A percentile compares a stretch with the other conserved stretches of the same genome.
Conservation (phyloP, 1,284 basidiomycete genomes). For the Irpex rosettiformis region DNA sequence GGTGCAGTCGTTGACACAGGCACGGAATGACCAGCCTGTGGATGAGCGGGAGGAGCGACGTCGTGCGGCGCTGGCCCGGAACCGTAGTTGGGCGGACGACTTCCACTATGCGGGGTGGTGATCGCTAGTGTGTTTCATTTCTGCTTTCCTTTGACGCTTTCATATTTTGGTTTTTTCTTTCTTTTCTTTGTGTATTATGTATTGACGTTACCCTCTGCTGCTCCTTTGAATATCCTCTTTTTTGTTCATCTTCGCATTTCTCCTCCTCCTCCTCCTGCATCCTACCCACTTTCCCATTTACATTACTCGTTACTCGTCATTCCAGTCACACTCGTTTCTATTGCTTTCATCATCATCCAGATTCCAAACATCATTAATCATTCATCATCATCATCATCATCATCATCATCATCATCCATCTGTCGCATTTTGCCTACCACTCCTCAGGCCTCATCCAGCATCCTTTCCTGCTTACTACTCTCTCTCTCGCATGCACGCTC, state of each 20-base stretch:
- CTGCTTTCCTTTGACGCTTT: background rate
- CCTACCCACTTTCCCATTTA: no score
- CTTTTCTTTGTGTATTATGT: background rate
- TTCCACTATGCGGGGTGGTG: conserved; percentile 67
- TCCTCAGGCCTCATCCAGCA: background rate
- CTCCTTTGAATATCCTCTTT: background rate
- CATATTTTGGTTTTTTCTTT: background rate
- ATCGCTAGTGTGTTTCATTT: conserved; percentile 4
- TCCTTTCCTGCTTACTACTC: background rate
- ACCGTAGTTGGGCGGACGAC: conserved; percentile 68
- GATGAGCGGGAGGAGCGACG: conserved; percentile 36
- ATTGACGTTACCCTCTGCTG: background rate
- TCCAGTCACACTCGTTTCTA: background rate
- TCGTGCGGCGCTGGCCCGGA: conserved; percentile 48
- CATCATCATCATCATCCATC: background rate
- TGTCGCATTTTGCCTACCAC: background rate
- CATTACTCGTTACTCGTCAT: no score
- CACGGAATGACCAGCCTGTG: conserved; percentile 22
- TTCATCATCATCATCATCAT: no score
- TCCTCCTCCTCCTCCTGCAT: no score
- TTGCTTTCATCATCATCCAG: background rate
- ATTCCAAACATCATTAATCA: background rate
- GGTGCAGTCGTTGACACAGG: no score
- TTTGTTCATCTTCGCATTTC: background rate
- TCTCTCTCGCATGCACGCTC: background rate